These are phyloP conservation scores for Puccinia coronata DNA, from an alignment of 1,284 basidiomycete species.

Conservation along the genomic window DNA sequence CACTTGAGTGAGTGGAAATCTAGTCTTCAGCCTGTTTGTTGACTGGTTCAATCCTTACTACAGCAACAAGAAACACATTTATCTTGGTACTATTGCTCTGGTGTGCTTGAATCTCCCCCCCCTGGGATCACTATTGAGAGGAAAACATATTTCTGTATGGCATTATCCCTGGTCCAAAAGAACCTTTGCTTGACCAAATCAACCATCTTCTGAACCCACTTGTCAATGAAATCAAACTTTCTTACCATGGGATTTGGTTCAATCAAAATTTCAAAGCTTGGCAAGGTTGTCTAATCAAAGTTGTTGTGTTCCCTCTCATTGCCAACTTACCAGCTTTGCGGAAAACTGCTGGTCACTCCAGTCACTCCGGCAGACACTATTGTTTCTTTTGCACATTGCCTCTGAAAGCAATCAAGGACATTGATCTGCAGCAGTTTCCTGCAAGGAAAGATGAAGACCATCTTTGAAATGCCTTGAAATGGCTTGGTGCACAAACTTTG, in stretches of 20 bases:
- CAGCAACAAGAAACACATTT: not conserved
- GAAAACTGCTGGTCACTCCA: slow-evolving; percentile 21
- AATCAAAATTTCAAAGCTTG: not conserved
- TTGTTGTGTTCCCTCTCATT: slow-evolving; percentile 25
- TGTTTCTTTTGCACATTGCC: slow-evolving; percentile 30
- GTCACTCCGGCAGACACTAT: slow-evolving; percentile 4
- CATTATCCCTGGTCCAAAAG: too few species aligned
- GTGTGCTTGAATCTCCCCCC: slow-evolving; percentile 41
- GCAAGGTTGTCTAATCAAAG: slow-evolving; percentile 8
- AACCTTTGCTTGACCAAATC: slow-evolving; percentile 23
- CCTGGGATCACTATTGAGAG: slow-evolving; percentile 12
- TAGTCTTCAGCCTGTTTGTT: slow-evolving; percentile 32
- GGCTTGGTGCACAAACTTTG: not conserved
- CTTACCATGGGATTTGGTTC: slow-evolving; percentile 23
- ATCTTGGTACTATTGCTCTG: slow-evolving; percentile 18
- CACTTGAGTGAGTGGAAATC: slow-evolving; percentile 13
- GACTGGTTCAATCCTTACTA: slow-evolving; percentile 43
- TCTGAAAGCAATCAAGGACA: not conserved
- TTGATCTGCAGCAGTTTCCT: not conserved
- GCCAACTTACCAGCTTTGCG: slow-evolving; percentile 30
- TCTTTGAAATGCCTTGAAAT: slow-evolving; percentile 15
- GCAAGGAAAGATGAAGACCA: not conserved
- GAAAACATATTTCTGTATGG: slow-evolving; percentile 39
- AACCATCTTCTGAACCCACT: slow-evolving; percentile 28
- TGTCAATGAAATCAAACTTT: not conserved